A percentile compares a stretch with the other conserved stretches of the same genome.
Evolutionary conservation across 345 rosid species (phyloP).

Genomic region (Erysimum cheiranthoides): DNA sequence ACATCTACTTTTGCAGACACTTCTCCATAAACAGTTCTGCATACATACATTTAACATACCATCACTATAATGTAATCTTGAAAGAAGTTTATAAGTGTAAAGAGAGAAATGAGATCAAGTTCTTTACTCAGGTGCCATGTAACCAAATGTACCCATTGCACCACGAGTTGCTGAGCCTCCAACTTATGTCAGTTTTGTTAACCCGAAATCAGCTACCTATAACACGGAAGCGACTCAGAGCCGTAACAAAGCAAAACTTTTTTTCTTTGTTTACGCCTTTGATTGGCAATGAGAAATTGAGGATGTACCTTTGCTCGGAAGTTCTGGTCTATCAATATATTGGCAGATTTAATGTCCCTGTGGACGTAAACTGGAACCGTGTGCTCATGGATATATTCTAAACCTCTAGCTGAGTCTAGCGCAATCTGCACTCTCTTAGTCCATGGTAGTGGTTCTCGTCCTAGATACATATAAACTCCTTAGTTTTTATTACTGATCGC

Average conservation of each 20-base stretch:
- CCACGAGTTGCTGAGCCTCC: conserved; percentile 77
- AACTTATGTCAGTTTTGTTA: conserved; percentile 86
- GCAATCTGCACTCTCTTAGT: too few species aligned
- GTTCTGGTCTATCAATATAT: conserved; percentile 88
- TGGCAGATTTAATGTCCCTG: too few species aligned
- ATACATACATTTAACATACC: conserved; percentile 20
- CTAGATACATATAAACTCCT: too few species aligned
- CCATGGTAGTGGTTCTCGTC: too few species aligned
- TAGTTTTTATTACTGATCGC: too few species aligned
- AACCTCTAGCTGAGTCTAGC: too few species aligned
- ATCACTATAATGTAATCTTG: conserved; percentile 2
- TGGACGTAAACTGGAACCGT: too few species aligned
- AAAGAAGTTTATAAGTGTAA: neutral
- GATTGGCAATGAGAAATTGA: neutral
- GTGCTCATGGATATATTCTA: too few species aligned
- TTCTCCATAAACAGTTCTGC: conserved; percentile 89
- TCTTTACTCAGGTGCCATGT: conserved; percentile 98
- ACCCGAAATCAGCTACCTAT: conserved; percentile 98
- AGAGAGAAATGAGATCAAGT: conserved; percentile 20
- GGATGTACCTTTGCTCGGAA: conserved; percentile 78
- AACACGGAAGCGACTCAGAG: neutral
- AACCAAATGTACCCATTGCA: conserved; percentile 97
- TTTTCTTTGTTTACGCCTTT: neutral
- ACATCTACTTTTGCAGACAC: conserved; percentile 94
- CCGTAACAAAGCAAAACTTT: neutral